Evolutionary conservation across 1,284 basidiomycete genomes (phyloP), one percentile per base, ranked within the genome.

Genomic region (Xerocomus alliaceus): DNA sequence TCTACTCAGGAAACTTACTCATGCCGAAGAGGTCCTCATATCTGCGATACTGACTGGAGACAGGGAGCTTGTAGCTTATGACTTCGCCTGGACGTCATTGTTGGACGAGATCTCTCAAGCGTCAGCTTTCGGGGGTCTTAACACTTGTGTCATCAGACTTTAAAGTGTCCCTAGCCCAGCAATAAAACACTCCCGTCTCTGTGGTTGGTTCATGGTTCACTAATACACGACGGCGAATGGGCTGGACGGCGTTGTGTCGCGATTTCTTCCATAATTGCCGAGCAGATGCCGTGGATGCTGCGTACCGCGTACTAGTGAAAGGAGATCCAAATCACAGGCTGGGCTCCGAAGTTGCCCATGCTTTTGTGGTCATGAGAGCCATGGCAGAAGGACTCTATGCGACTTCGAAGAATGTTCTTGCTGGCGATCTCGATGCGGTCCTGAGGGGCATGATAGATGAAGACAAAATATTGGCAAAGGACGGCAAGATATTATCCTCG

Each of bases 201-300:
- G 73, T 79, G 6, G 65, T 86, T 22, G 78, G 78, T 55, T 68
- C 71, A 0, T 86, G 84, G 84, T 86, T 86, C 47, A 66, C 73
- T 13, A 80, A 80, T 32, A 73, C 72, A 2, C 73, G 84, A 0
- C 75, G 79, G 13, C 76, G 82, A 0, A 84, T 84, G 4, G 84
- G 84, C 0, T 86, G 84, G 84, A 83, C 79, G 3, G 46, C 58
- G 0, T 56, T 85, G 1, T 77, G 77, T 10, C 78, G 74, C 34
- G 60, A 66, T 2, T 58, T 63, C 7, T 86, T 83, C 60, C 34
- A 62, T 0, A 78, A 78, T 10, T 77, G 78, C 31, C 74, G 79
- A 12, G 66, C 63, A 0, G 74, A 79, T 0, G 76, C 80, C 4
- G 32, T 80, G 2, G 74, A 77, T 31, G 80, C 78, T 0, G 83